Conservation (phyloP, 495 filamentous ascomycete species). For the Penicillium daleae region DNA sequence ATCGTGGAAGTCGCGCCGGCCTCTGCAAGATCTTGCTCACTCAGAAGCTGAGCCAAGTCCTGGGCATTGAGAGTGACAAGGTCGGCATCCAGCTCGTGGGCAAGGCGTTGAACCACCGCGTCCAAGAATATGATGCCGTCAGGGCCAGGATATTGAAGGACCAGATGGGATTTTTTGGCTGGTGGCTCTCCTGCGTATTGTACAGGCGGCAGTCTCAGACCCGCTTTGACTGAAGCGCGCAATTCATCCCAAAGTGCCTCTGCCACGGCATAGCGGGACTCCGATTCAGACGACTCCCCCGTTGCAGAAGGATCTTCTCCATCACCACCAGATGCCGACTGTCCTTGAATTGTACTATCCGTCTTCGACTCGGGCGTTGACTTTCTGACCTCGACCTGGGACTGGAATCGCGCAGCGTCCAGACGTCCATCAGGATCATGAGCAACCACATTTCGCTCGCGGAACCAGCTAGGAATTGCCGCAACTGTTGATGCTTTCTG, state of each 20-base stretch:
- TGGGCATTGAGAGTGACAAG: slow-evolving; percentile 76
- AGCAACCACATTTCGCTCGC: slow-evolving; percentile 40
- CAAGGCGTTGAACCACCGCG: slow-evolving; percentile 59
- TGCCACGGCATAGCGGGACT: slow-evolving; percentile 42
- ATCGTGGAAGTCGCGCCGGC: slow-evolving; percentile 42
- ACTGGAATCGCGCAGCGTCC: slow-evolving; percentile 16
- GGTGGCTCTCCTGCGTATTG: slow-evolving; percentile 53
- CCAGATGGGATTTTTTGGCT: slow-evolving; percentile 63
- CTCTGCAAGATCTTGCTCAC: slow-evolving; percentile 64
- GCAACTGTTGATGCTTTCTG: slow-evolving; percentile 22
- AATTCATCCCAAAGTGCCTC: slow-evolving; percentile 47
- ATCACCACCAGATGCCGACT: slow-evolving; percentile 27
- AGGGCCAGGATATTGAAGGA: slow-evolving; percentile 66
- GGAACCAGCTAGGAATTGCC: slow-evolving; percentile 46
- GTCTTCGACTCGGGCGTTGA: slow-evolving; percentile 14
- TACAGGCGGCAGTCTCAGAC: slow-evolving; percentile 42
- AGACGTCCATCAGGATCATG: slow-evolving; percentile 12
- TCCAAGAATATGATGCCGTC: slow-evolving; percentile 62
- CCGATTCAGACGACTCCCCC: slow-evolving; percentile 11
- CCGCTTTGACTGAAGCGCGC: slow-evolving; percentile 44
- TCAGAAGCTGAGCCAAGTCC: slow-evolving; percentile 78
- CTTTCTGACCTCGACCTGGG: slow-evolving; percentile 35
- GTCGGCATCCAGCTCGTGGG: slow-evolving; percentile 67
- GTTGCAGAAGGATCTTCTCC: slow-evolving; percentile 27
- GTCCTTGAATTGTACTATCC: slow-evolving; percentile 15